Base-by-base conservation (phyloP, 371 early-diverging fungal genomes). In the Globomyces sp. region DNA sequence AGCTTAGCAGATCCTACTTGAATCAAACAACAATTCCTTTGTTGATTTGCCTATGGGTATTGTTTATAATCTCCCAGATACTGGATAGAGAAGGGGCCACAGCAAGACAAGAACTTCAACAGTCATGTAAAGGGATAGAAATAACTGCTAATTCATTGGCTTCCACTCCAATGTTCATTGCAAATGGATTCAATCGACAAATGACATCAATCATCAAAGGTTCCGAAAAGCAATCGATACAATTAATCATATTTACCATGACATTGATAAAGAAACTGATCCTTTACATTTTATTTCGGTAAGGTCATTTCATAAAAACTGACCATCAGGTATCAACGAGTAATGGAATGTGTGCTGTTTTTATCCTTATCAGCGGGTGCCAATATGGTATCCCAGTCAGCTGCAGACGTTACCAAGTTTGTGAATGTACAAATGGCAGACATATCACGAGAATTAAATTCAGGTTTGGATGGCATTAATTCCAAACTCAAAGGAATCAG, bases 101-200 rank as follows among this genome's bases (percentile, higher is more conserved):
- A 58, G 24, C 37, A 13, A 58, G 37, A 58, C 11, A 58, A 42
- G 6, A 46, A n/a, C 11, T 58, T 5, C 8, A 5, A 0, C 43
- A 42, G 1, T 42, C 58, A 13, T 58, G 58, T 9, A 5, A n/a
- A 36, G 13, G n/a, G 42, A 13, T 58, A 13, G 58, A 58, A 58
- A 5, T 39, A 8, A 36, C 58, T n/a, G 39, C 58, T 1, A 58
- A 58, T 58, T 13, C 37, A 6, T 24, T 58, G 43, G 58, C 58
- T 8, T 58, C 58, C 39, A 58, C 58, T 13, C 58, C 58, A 5
- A n/a, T n/a, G 5, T 44, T 13, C 58, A 39, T 58, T 58, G 58
- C 58, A n/a, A 10, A 13, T 11, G n/a, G 36, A 42, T 36, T 58
- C 58, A 58, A 58, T 39, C n/a, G 44, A 46, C 58, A 58, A 42